A percentile compares a stretch with the other conserved stretches of the same genome.
These are phyloP conservation scores for Kwoniella botswanensis DNA, from an alignment of 768 basidiomycete genomes.

Conservation along the genomic window DNA sequence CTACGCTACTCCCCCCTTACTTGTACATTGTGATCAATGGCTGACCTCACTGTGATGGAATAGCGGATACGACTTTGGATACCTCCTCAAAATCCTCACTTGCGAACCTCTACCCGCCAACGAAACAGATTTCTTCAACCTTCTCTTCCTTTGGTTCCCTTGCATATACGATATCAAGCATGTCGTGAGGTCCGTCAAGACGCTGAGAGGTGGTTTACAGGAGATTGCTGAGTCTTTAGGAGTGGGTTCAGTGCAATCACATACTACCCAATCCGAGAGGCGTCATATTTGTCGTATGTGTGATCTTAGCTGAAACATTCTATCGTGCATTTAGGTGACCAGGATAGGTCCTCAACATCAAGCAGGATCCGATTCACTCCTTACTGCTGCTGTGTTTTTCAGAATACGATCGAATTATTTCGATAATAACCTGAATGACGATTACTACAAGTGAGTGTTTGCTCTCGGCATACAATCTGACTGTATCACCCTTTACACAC, in stretches of 20 bases:
- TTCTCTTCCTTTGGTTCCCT: constrained; percentile 90
- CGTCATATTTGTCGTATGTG: not conserved
- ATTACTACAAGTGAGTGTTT: constrained; percentile 56
- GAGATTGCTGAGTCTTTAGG: constrained; percentile 95
- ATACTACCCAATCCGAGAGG: not conserved
- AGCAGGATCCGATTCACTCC: constrained; percentile 94
- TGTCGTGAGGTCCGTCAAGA: constrained; percentile 83
- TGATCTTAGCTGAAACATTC: not conserved
- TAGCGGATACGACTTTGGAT: constrained; percentile 99
- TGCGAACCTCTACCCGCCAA: constrained; percentile 80
- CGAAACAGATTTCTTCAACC: constrained; percentile 88
- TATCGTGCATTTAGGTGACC: constrained; percentile 66
- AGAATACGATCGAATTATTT: constrained; percentile 93
- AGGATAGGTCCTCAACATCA: constrained; percentile 91
- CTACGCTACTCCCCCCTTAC: too few species aligned
- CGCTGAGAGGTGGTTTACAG: constrained; percentile 83
- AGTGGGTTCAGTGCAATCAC: constrained; percentile 62
- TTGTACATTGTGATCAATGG: too few species aligned
- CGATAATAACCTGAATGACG: constrained; percentile 82
- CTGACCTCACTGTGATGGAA: not conserved
- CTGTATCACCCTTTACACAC: too few species aligned
- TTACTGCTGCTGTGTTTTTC: constrained; percentile 94
- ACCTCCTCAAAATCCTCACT: constrained; percentile 87
- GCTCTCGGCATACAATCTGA: too few species aligned
- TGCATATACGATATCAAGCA: constrained; percentile 97